Evolutionary conservation across 2,329 filamentous ascomycete species (phyloP), one percentile per base, ranked within the genome.

Genomic region (Zymoseptoria brevis): DNA sequence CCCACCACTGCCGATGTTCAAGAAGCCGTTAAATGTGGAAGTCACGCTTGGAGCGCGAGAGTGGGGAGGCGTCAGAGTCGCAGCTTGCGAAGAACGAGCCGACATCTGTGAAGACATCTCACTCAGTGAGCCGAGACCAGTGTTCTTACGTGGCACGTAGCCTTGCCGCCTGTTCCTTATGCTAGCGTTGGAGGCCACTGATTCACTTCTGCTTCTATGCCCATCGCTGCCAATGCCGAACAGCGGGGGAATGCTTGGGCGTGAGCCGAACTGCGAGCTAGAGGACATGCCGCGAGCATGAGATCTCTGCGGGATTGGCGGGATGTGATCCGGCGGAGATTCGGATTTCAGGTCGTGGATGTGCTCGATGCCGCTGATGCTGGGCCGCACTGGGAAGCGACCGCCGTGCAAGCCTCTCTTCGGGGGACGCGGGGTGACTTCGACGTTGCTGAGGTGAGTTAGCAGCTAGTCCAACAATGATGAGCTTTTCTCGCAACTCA

Each of bases 251-350:
- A 90, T 81, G 1, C 86, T 84, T 0, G 90, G 89, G 58, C 89
- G 84, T 41, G 41, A 60, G 55, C 30, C 55, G 54, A 30, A 50
- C 41, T 61, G 57, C 56, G 60, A 57, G 26, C 64, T 68, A 1
- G 66, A 64, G 3, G 70, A 65, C 9, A 65, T 55, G 16, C 66
- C 86, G 29, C 92, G 85, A 66, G 89, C 90, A 72, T 96, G 91
- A 2, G 90, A 94, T 61, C 88, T 83, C 4, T 83, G 83, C 0
- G 90, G 90, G 60, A 96, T 89, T 0, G 89, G 88, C 2, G 92
- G 90, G 26, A 88, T 81, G 35, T 59, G 60, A n/a, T 65, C 62
- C 16, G 88, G 89, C 3, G 88, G 93, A 1, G 64, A 66, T 45
- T 66, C 63, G 85, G 84, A 50, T 65, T 87, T 85, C 41, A 82